phyloP scores from a whole-genome alignment of 805 yeast genomes.

The Kodamaea sagamina region DNA sequence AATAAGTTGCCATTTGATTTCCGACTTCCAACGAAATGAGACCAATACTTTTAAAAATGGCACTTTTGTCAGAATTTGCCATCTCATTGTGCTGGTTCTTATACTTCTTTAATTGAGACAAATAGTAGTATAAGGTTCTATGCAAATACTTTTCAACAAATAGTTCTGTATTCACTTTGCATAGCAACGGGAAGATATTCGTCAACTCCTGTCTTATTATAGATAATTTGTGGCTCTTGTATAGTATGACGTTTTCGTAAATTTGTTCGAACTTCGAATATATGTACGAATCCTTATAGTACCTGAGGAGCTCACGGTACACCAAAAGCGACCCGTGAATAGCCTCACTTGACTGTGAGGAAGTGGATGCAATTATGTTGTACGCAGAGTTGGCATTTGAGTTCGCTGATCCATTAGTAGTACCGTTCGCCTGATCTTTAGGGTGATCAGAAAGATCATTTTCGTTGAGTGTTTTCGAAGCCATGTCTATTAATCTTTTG shows the following conservation, averaged over 20 bases:
- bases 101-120: conserved; percentile 73
- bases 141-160: conserved; percentile 84
- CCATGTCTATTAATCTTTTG: conserved; percentile 64
- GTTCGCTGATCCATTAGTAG: conserved; percentile 9
- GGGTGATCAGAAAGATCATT: conserved; percentile 11
- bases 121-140: conserved; percentile 71
- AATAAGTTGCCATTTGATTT: conserved; percentile 80
- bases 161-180: conserved; percentile 69
- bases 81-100: conserved; percentile 43
- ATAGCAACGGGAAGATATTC: conserved; percentile 77
- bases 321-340: conserved; percentile 88
- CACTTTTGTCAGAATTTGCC: conserved; percentile 61
- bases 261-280: conserved; percentile 72
- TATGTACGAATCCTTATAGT: conserved; percentile 70
- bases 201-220: conserved; percentile 85
- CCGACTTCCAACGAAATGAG: conserved; percentile 78
- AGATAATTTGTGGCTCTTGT: conserved; percentile 74
- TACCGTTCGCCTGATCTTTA: conserved; percentile 13
- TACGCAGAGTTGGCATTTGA: conserved; percentile 20
- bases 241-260: conserved; percentile 69
- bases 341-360: conserved; percentile 52
- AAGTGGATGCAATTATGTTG: conserved; percentile 23
- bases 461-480: conserved; percentile 55
- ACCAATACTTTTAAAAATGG: conserved; percentile 80
- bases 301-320: conserved; percentile 70